Base-by-base conservation (phyloP, 148 eudicot species). In the Chenopodium berlandieri region DNA sequence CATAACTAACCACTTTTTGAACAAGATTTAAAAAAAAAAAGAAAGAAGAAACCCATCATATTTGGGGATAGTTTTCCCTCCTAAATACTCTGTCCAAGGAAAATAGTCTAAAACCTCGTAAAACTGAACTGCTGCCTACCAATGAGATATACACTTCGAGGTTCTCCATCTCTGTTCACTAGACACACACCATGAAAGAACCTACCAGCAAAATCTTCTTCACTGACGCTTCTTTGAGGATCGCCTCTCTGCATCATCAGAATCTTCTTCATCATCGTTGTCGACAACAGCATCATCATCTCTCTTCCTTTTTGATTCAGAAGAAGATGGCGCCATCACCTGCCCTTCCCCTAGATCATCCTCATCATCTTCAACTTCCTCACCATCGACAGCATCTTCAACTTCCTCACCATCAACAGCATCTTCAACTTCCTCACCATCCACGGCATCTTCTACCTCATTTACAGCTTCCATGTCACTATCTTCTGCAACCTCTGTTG, bases 191-290 rank as follows among this genome's bases (percentile, higher is more conserved):
- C 86, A 77, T 77, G 47, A 52, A 65, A 13, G 30, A 69, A 79
- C 71, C 48, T 11, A 37, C 46, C 79, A 75, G 37, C 64, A 32
- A 32, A 48, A 37, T 17, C 37, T 47, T 56, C 83, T 50, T 85
- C 82, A 86, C 22, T 75, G 83, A 80, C 83, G 92, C 89, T 92
- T 91, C 89, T 90, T 92, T 0, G 93, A 83, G 23, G 93, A 84
- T 78, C 25, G 23, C 66, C 66, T 62, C 66, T 62, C 66, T 62
- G 66, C 66, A 62, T 62, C 66, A 20, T 78, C 72, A 16, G 81
- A 87, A 9, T 82, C 87, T 37, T 70, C 87, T 0, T 77, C 86
- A 0, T 76, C 85, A 0, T 79, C 86, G 10, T 85, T 88, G 2
- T 54, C 86, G 4, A 80, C 90, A 0, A 27, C 77, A 13, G 68